Evolutionary conservation across 148 eudicot genomes (phyloP), one percentile per base, ranked within the genome.

Genomic region (Vaccinium myrtillus): DNA sequence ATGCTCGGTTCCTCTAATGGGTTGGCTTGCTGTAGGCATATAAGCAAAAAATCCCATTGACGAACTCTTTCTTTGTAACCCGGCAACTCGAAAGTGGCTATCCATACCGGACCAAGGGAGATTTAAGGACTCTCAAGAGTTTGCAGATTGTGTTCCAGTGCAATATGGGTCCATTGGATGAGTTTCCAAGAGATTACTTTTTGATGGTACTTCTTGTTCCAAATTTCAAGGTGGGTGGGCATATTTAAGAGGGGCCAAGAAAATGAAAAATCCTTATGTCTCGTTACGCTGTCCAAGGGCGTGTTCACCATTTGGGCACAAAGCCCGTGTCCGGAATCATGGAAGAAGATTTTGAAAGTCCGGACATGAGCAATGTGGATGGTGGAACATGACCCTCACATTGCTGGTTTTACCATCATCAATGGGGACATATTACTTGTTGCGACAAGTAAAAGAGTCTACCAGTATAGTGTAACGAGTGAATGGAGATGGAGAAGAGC

Each of bases 351-450:
- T 21, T 59, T 61, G 54, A 80, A 59, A n/a, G 39, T 58, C 4
- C 18, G 82, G 3, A 19, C 30, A 0, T 18, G 54, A 39, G 82
- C 53, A 0, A 80, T 80, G 73, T 9, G 82, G 53, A 25, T 80
- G 51, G 39, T 4, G 19, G 73, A 80, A 16, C 8, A 10, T 12
- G 12, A 80, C n/a, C 53, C 8, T 39, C 4, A 19, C 2, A 8
- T 80, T 1, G 51, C 11, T 12, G 73, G 82, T 18, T 80, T 80
- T 9, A 80, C 70, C 1, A 53, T 80, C 2, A 5, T 80, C 1
- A 58, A 80, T 21, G 82, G 82, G 49, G 19, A 39, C 30, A 39
- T 54, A 36, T 43, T 80, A 1, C 71, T 80, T 36, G 27, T 80
- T 3, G 82, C 82, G 0, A 59, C 82, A 0, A 9, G 59, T 1